These are phyloP conservation scores for Hypoxylon cercidicola DNA, from an alignment of 495 filamentous ascomycete species.

Conservation along the genomic window DNA sequence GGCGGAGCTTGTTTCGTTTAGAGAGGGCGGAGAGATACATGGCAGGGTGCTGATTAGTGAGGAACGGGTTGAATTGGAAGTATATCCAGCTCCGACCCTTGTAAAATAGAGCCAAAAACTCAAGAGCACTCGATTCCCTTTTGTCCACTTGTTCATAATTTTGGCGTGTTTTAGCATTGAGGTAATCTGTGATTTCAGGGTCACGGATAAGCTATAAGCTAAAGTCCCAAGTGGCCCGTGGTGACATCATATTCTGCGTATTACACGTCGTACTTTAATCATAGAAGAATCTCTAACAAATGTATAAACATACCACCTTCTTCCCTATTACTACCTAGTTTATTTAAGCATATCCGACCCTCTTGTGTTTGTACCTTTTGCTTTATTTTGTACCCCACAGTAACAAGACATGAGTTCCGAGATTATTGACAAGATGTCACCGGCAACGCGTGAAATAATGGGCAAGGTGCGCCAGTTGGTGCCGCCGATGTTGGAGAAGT, in stretches of 20 bases:
- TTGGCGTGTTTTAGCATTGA: neutral
- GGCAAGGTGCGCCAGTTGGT: slow-evolving; percentile 88
- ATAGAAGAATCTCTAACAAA: slow-evolving; percentile 24
- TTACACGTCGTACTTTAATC: slow-evolving; percentile 25
- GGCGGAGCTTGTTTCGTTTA: slow-evolving; percentile 57
- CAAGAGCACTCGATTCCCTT: slow-evolving; percentile 61
- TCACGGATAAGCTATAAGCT: slow-evolving; percentile 10
- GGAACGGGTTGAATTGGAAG: slow-evolving; percentile 52
- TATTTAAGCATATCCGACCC: neutral
- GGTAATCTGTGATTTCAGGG: slow-evolving; percentile 18
- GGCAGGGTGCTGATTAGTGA: slow-evolving; percentile 54
- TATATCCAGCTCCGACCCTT: slow-evolving; percentile 53
- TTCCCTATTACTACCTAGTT: neutral
- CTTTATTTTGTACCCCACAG: neutral
- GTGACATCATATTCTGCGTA: slow-evolving; percentile 41
- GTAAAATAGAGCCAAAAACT: slow-evolving; percentile 58
- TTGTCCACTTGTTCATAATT: slow-evolving; percentile 46
- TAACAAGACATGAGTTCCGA: slow-evolving; percentile 39
- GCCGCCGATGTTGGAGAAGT: slow-evolving; percentile 92
- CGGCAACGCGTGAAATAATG: slow-evolving; percentile 71
- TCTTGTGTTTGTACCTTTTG: neutral
- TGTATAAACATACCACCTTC: neutral
- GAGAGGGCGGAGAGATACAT: slow-evolving; percentile 53
- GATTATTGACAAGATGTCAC: slow-evolving; percentile 50
- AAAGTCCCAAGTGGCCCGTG: slow-evolving; percentile 19